Base-by-base conservation (phyloP, 129 eudicot species). In the Tagetes patula region DNA sequence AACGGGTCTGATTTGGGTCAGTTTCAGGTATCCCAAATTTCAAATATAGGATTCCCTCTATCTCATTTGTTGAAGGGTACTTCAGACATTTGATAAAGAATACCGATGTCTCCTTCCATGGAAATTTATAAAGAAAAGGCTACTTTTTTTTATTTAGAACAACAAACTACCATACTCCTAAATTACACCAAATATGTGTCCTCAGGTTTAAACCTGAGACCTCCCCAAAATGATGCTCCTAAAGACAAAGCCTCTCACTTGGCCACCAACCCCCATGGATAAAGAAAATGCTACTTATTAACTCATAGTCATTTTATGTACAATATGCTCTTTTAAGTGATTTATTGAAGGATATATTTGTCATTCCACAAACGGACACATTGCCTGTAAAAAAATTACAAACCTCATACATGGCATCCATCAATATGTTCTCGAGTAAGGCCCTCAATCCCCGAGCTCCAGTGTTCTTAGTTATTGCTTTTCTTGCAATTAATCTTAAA, bases 351-450 rank as follows among this genome's bases (percentile, higher is more conserved):
- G 61, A 13, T 54, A 39, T 71, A 54, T 20, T 54, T 39, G 27
- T 54, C 67, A 41, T 60, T 45, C 30, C 43, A 32, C 67, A 43
- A 4, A 58, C 12, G 43, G 56, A 72, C 7, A 72, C 41, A 41
- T 8, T 3, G 38, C 43, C 32, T 68, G 7, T 9, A 33, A 2
- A 66, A 1, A 41, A 38, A 30, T 3, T 47, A 45, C 72, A 31
- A 79, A 94, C 99, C 99, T 94, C 99, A 70, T 88, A 94, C 99
- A 94, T 94, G 62, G 99, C 87, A 69, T 94, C 99, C 99, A 88
- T 90, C 74, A 94, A 85, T 70, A 86, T 87, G 62, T 77, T 94
- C 86, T 94, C 99, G 63, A 94, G 74, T 76, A 94, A 71, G 70
- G 99, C 80, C 77, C 99, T 76, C 74, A 94, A 94, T 40, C 99